Evolutionary conservation across 1,284 basidiomycete genomes (phyloP).

Genomic region (Lentinus polychrous): DNA sequence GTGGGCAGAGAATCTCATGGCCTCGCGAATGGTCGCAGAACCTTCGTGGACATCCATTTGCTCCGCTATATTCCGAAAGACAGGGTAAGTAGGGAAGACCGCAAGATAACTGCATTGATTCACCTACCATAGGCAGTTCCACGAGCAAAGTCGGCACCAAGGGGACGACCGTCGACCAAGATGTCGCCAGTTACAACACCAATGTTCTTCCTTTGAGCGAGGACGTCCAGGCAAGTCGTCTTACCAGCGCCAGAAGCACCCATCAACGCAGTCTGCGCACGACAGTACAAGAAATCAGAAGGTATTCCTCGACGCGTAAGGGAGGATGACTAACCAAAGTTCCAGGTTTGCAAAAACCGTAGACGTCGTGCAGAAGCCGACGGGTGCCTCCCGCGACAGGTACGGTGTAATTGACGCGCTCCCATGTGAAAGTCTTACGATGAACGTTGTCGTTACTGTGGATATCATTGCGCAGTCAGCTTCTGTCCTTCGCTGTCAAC

Average conservation of each 20-base stretch:
- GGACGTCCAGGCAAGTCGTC: slow-evolving; percentile 82
- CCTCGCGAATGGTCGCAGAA: slow-evolving; percentile 84
- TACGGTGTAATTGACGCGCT: slow-evolving; percentile 66
- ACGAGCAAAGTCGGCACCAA: slow-evolving; percentile 73
- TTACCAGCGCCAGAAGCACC: slow-evolving; percentile 79
- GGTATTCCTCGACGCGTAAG: not conserved
- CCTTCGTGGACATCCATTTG: slow-evolving; percentile 88
- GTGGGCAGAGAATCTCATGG: slow-evolving; percentile 84
- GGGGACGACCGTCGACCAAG: slow-evolving; percentile 72
- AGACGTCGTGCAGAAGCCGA: slow-evolving; percentile 78
- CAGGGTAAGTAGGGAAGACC: not conserved
- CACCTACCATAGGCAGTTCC: slow-evolving; percentile 68
- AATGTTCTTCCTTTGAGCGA: slow-evolving; percentile 84
- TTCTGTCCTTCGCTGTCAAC: not conserved
- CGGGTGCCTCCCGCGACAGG: slow-evolving; percentile 64
- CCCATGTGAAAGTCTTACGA: slow-evolving; percentile 63
- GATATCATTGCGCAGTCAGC: not conserved
- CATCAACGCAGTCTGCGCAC: slow-evolving; percentile 53
- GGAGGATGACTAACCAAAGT: slow-evolving; percentile 38
- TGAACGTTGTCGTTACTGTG: slow-evolving; percentile 20
- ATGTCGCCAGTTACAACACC: slow-evolving; percentile 80
- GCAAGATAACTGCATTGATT: not conserved
- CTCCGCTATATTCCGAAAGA: slow-evolving; percentile 50
- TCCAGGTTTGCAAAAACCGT: slow-evolving; percentile 85
- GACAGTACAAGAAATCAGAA: not conserved